Base-by-base conservation (phyloP, 129 eudicot species). In the Flaveria linearis region DNA sequence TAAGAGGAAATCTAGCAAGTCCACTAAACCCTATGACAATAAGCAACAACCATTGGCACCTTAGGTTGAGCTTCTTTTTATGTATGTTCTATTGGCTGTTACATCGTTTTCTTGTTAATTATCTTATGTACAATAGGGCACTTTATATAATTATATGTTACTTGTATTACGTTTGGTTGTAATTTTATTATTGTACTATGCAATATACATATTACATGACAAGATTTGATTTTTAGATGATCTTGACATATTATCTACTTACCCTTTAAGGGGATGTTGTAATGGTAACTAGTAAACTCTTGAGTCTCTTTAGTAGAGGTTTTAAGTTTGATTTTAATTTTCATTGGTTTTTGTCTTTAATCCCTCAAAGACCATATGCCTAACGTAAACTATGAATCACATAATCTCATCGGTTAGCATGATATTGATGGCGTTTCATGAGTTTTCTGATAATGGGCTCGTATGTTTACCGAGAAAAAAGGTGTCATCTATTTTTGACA, bases 21-120 rank as follows among this genome's bases (percentile, higher is more conserved):
- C 96, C 9, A 87, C 88, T 36, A 88, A 91, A 78, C 93, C 97
- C 30, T 74, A 80, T 73, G 84, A 80, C 70, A 74, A 80, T 69
- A 74, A 85, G 80, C 86, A 85, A 55, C 86, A 75, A 74, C 83
- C 87, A 17, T 74, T 81, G 69, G 78, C 86, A 79, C 81, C 82
- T 73, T 82, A 80, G 14, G 60, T 73, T 73, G 53, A 66, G 45
- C 73, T 73, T 73, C 62, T 11, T 68, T 30, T 57, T 26, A 53
- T 49, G 52, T 64, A 23, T 73, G 61, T 46, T 66, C 53, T 2
- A 52, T n/a, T 65, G 51, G 68, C 46, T n/a, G 46, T 17, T 71
- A 67, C 69, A 30, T 77, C 23, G 2, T 72, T 56, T 39, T 63
- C 47, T 63, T 69, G 66, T 47, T 28, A 47, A 43, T 68, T 68